These are phyloP conservation scores for Trichoderma atroviride DNA, from an alignment of 2,329 filamentous ascomycete genomes.

Conservation along the genomic window DNA sequence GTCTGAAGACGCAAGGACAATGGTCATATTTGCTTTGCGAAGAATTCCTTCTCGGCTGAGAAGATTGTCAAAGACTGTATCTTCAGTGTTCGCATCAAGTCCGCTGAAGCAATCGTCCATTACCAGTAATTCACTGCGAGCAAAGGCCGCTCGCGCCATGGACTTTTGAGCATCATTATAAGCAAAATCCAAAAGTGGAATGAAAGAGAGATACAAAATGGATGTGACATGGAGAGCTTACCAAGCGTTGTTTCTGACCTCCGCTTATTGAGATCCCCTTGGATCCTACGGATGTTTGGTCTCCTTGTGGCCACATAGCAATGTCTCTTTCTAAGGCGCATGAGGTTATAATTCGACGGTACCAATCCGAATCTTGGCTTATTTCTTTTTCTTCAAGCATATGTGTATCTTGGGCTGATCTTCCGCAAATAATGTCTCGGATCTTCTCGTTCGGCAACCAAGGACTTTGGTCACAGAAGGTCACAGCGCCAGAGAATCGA, in stretches of 20 bases:
- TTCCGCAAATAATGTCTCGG: not conserved
- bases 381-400: not conserved
- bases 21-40: slow-evolving; percentile 6
- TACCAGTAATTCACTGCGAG: slow-evolving; percentile 30
- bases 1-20: not conserved
- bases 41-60: slow-evolving; percentile 30
- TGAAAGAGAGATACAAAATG: not conserved
- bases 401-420: not conserved
- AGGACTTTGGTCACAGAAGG: not conserved
- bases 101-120: slow-evolving; percentile 38
- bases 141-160: slow-evolving; percentile 35
- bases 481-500: not conserved
- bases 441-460: not conserved
- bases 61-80: slow-evolving; percentile 29
- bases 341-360: not conserved
- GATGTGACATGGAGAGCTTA: not conserved
- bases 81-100: slow-evolving; percentile 32
- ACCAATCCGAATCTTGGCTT: not conserved
- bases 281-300: slow-evolving; percentile 37
- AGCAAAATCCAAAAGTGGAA: not conserved
- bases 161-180: not conserved
- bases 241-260: slow-evolving; percentile 37
- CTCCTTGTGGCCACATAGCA: slow-evolving; percentile 34
- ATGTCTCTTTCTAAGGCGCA: slow-evolving; percentile 26
- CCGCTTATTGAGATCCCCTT: slow-evolving; percentile 40